phyloP scores from a whole-genome alignment of 179 eudicot species.

The Amaranthus tricolor region DNA sequence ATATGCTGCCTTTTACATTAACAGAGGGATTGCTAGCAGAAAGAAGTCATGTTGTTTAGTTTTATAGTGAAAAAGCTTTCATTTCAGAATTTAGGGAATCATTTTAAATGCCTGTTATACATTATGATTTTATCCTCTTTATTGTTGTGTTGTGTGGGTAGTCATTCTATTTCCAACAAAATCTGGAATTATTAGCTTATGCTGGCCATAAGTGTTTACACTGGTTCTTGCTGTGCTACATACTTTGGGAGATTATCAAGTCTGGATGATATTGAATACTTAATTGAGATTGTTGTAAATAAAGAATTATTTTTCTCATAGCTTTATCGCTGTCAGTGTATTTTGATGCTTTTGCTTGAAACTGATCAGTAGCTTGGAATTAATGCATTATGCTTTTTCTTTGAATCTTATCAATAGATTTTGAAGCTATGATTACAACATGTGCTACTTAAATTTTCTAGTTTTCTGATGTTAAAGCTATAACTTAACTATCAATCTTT shows the following conservation, averaged over 20 bases:
- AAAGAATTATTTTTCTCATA: not conserved
- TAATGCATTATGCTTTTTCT: no score
- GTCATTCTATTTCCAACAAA: not conserved
- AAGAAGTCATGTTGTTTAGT: no score
- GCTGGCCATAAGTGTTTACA: no score
- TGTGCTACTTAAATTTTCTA: not conserved
- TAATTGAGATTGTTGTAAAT: not conserved
- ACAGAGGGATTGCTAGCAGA: no score
- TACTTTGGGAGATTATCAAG: not conserved
- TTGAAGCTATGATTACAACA: not conserved
- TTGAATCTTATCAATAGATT: not conserved
- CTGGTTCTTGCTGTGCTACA: not conserved
- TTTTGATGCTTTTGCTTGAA: not conserved
- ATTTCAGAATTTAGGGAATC: not conserved
- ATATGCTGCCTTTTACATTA: no score
- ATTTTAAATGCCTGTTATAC: not conserved
- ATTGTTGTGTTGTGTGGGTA: not conserved
- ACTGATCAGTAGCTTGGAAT: not conserved
- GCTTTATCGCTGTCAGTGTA: not conserved
- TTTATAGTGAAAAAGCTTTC: not conserved
- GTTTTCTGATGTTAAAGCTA: not conserved
- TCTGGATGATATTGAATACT: not conserved
- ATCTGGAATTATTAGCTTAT: no score
- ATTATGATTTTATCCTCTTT: not conserved
- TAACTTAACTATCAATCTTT: constrained; percentile 12